phyloP scores from a whole-genome alignment of 805 yeast species.

The Hanseniaspora taiwanica region DNA sequence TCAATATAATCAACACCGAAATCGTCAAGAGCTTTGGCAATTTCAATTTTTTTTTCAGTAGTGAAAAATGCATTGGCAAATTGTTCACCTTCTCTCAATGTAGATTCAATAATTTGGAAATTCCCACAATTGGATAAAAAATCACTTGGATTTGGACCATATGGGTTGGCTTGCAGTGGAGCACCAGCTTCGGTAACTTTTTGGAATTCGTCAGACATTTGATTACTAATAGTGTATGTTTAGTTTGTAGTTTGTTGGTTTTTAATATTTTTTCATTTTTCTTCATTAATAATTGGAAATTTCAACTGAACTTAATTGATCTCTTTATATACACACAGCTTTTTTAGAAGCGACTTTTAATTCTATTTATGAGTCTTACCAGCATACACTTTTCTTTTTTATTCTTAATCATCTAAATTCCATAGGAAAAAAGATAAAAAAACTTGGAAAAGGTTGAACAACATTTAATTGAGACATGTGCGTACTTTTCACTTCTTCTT shows the following conservation, averaged over 20 bases:
- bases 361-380: too few relatives aligned
- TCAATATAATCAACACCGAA: constrained; percentile 98
- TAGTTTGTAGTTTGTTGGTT: constrained; percentile 1
- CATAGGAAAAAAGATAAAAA: too few relatives aligned
- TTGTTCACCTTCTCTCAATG: constrained; percentile 97
- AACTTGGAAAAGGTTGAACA: too few relatives aligned
- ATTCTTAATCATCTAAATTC: too few relatives aligned
- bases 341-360: too few relatives aligned
- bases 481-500: too few relatives aligned
- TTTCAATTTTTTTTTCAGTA: constrained; percentile 90
- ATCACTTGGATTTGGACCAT: constrained; percentile 93
- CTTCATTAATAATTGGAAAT: not conserved
- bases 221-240: not conserved
- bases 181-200: constrained; percentile 30
- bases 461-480: too few relatives aligned
- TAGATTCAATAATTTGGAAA: constrained; percentile 88
- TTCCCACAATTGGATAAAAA: constrained; percentile 76
- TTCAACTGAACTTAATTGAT: too few relatives aligned
- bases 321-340: too few relatives aligned
- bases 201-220: constrained; percentile 23
- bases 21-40: constrained; percentile 93
- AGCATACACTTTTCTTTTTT: too few relatives aligned
- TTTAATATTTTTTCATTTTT: not conserved
- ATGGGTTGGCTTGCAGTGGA: constrained; percentile 49
- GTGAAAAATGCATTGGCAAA: constrained; percentile 94